Percentiles rank a stretch among this genome's conserved stretches.
Conservation (phyloP, 2,329 filamentous ascomycete species). For the Cladosporium colombiae region DNA sequence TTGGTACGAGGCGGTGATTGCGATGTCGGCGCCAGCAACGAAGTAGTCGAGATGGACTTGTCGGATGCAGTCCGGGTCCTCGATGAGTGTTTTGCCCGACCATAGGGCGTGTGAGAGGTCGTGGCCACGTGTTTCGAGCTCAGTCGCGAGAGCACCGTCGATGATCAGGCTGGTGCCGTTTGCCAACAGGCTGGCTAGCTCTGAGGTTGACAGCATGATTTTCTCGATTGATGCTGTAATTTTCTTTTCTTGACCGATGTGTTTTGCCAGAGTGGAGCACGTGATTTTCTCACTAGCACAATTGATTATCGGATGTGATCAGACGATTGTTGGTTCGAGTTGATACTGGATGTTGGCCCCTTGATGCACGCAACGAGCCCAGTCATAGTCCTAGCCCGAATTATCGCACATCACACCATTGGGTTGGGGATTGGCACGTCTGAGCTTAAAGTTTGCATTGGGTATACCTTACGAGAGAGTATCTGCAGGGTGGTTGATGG, state of each 20-base stretch:
- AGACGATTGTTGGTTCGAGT: not conserved
- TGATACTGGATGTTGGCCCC: not conserved
- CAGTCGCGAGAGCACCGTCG: conserved; percentile 51
- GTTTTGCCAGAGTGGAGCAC: not conserved
- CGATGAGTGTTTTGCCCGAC: conserved; percentile 46
- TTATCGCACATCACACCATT: not conserved
- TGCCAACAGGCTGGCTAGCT: conserved; percentile 2
- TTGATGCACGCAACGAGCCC: not conserved
- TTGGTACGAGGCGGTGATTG: conserved; percentile 52
- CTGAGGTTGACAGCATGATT: conserved; percentile 12
- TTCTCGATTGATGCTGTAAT: not conserved
- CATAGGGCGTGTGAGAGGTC: conserved; percentile 48
- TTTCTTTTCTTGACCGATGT: not conserved
- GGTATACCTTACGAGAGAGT: not conserved
- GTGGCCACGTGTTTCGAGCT: conserved; percentile 47
- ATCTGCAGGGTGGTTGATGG: not conserved
- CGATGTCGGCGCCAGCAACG: conserved; percentile 47
- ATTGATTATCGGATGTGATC: not conserved
- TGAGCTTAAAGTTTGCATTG: conserved; percentile 11
- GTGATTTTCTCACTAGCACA: not conserved
- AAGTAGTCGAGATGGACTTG: conserved; percentile 49
- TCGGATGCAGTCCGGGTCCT: conserved; percentile 44
- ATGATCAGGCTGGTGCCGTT: conserved; percentile 37
- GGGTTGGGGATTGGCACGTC: conserved; percentile 2
- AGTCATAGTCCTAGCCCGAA: conserved; percentile 1